Evolutionary conservation across 2,329 filamentous ascomycete genomes (phyloP).

Genomic region (Ceratocystis smalleyi): DNA sequence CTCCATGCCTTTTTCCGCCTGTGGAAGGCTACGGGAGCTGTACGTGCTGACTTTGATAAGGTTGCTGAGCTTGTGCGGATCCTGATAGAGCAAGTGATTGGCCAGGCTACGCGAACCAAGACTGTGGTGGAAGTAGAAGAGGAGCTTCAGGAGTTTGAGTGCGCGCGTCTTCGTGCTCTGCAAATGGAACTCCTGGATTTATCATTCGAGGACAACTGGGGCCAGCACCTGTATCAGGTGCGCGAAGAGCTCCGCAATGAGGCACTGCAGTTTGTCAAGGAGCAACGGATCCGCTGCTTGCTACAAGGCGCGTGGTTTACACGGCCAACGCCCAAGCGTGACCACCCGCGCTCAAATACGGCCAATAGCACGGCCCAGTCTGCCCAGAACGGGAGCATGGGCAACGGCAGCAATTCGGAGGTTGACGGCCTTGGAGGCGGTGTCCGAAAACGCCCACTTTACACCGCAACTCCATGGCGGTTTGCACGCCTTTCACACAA

Average conservation of each 20-base stretch:
- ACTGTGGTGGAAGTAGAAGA: constrained; percentile 80
- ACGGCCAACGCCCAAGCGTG: constrained; percentile 30
- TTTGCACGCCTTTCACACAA: constrained; percentile 86
- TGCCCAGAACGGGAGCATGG: constrained; percentile 9
- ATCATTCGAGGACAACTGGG: constrained; percentile 91
- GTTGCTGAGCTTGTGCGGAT: constrained; percentile 84
- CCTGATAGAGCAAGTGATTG: constrained; percentile 75
- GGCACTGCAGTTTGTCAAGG: constrained; percentile 88
- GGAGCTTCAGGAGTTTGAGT: constrained; percentile 71
- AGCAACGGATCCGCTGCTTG: constrained; percentile 82
- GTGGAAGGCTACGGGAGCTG: constrained; percentile 81
- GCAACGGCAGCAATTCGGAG: constrained; percentile 11
- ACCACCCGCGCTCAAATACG: constrained; percentile 30
- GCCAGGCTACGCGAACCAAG: constrained; percentile 63
- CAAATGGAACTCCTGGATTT: constrained; percentile 89
- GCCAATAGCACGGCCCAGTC: constrained; percentile 22
- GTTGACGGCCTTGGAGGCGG: constrained; percentile 11
- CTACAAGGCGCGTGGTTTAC: constrained; percentile 81
- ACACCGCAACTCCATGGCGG: constrained; percentile 49
- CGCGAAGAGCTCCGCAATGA: constrained; percentile 82
- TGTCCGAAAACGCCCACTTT: constrained; percentile 26
- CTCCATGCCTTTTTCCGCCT: constrained; percentile 77
- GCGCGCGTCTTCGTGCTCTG: constrained; percentile 58
- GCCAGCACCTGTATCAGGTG: constrained; percentile 75
- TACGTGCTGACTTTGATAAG: constrained; percentile 79